Evolutionary conservation across 2,329 filamentous ascomycete species (phyloP), one percentile per base, ranked within the genome.

Genomic region (Dothistroma septosporum): DNA sequence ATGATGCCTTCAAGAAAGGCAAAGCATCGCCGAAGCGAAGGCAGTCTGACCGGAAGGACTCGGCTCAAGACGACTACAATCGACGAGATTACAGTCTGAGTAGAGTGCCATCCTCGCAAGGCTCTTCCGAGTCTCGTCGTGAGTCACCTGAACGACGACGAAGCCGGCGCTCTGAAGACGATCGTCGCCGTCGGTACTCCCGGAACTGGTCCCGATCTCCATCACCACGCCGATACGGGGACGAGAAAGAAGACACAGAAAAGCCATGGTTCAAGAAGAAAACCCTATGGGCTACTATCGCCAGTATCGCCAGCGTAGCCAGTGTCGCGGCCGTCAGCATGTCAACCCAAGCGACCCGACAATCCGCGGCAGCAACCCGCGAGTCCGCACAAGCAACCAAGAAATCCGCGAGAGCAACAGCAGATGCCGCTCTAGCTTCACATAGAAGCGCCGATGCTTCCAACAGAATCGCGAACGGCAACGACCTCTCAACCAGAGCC

Each of bases 261-360:
- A 58, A 60, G 22, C 61, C 64, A 16, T 67, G 63, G 63, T 67
- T 60, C 60, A 65, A 65, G 24, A 67, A 67, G 60, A 67, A 67
- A 37, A 62, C 65, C 4, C n/a, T 67, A 32, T 67, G 65, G 65
- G 63, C 63, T 8, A 65, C 63, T 4, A 47, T 64, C 14, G 65
- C 63, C 16, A 64, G 60, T 37, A 55, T 63, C 14, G 64, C 64
- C 14, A 62, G 59, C n/a, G 61, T 66, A 28, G 59, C 62, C 35
- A 63, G 61, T 47, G 60, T 66, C 12, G 59, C 58, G 6, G 61
- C 64, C 16, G 58, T 57, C 8, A 57, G 59, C 37, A 47, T 60
- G 22, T 64, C 64, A 12, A 58, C 61, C n/a, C 46, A 53, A 47
- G 62, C 62, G 8, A 61, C 56, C 19, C 46, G 47, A 19, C 35